A percentile compares a stretch with the other conserved stretches of the same genome.
These are phyloP conservation scores for Striga asiatica DNA, from an alignment of 257 asterid species.

Conservation along the genomic window DNA sequence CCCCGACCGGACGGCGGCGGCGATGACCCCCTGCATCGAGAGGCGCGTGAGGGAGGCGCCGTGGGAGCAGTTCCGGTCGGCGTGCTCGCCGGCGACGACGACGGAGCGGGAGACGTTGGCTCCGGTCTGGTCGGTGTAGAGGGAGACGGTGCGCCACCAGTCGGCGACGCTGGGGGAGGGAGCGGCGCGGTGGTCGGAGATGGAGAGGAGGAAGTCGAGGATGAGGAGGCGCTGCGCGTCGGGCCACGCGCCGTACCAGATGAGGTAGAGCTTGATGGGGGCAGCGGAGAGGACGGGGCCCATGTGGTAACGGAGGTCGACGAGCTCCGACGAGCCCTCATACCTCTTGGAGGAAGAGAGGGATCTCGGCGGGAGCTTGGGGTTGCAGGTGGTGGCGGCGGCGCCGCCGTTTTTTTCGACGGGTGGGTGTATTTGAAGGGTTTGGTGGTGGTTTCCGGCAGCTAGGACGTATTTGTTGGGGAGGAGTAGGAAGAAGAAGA, in stretches of 20 bases:
- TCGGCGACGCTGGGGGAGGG: constrained; percentile 71
- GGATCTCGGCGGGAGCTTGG: constrained; percentile 31
- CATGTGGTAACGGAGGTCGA: constrained; percentile 85
- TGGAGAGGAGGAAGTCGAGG: constrained; percentile 67
- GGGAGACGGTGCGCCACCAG: constrained; percentile 82
- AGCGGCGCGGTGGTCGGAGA: constrained; percentile 41
- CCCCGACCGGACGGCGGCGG: constrained; percentile 53
- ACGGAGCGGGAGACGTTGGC: constrained; percentile 62
- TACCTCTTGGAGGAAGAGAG: constrained; percentile 49
- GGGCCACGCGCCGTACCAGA: constrained; percentile 83
- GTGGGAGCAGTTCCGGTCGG: constrained; percentile 53
- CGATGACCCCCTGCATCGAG: constrained; percentile 62
- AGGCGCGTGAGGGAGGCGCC: constrained; percentile 61
- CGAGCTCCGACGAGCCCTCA: constrained; percentile 78
- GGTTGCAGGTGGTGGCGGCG: no score
- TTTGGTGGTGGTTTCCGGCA: no score
- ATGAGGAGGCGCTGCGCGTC: constrained; percentile 59
- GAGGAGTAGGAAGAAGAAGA: no score
- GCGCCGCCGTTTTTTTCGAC: no score
- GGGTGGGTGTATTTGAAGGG: no score
- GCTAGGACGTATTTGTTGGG: no score
- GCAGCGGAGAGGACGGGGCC: constrained; percentile 88
- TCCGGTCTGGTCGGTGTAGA: constrained; percentile 82
- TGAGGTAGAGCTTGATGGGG: constrained; percentile 76
- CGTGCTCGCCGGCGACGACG: constrained; percentile 64